These are phyloP conservation scores for Pinus albicaulis DNA, from an alignment of 75 land plant species.

Conservation along the genomic window DNA sequence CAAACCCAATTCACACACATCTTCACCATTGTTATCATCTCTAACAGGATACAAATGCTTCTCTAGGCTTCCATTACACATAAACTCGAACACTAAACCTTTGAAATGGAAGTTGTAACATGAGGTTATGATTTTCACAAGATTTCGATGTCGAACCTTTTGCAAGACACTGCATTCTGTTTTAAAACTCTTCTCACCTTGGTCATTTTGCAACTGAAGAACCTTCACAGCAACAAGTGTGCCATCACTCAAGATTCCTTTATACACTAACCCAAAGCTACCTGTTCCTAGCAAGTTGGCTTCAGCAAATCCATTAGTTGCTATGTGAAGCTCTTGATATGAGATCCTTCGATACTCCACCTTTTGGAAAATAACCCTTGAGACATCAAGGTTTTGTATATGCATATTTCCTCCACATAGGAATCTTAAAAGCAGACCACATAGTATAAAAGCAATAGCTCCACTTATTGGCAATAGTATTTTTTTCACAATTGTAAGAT, in stretches of 20 bases:
- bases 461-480: no score
- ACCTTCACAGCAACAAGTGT: slow-evolving; percentile 7
- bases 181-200: background rate
- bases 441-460: no score
- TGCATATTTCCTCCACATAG: no score
- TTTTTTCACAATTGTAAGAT: no score
- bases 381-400: no score
- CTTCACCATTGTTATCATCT: background rate
- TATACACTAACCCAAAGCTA: background rate
- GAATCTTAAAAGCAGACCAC: no score
- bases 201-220: background rate
- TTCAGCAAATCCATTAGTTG: background rate
- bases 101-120: background rate
- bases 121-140: background rate
- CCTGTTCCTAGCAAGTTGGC: background rate
- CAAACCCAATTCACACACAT: background rate
- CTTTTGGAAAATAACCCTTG: background rate
- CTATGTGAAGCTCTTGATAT: background rate
- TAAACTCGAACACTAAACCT: background rate
- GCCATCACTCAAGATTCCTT: background rate
- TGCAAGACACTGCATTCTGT: background rate
- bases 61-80: slow-evolving; percentile 2
- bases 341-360: background rate
- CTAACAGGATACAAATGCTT: background rate
- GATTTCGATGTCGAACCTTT: slow-evolving; percentile 8